These are phyloP conservation scores for Pugionium cornutum DNA, from an alignment of 345 rosid species.

Conservation along the genomic window DNA sequence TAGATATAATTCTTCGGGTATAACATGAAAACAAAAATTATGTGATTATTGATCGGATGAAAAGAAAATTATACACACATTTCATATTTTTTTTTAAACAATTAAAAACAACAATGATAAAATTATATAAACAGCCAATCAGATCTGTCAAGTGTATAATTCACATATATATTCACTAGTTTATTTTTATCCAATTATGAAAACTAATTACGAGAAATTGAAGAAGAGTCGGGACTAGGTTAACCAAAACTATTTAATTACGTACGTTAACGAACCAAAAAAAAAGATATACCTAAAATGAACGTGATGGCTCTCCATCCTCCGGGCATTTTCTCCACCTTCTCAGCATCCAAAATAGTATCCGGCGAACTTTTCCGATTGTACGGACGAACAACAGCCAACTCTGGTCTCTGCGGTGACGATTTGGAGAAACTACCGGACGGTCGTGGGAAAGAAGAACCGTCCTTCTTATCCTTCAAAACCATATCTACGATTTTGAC, in stretches of 20 bases:
- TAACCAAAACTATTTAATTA: slow-evolving; percentile 4
- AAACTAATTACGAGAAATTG: not conserved
- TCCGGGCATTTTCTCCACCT: slow-evolving; percentile 50
- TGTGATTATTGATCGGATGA: not conserved
- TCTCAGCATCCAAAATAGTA: slow-evolving; percentile 14
- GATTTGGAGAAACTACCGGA: slow-evolving; percentile 26
- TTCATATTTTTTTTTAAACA: not conserved
- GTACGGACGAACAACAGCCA: slow-evolving; percentile 10
- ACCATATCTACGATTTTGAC: slow-evolving; percentile 12
- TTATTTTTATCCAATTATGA: not conserved
- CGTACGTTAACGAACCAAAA: not conserved
- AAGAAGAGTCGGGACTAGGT: slow-evolving; percentile 5
- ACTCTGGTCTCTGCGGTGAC: slow-evolving; percentile 5
- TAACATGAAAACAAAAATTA: not conserved
- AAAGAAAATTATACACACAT: not conserved
- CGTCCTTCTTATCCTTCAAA: slow-evolving; percentile 20
- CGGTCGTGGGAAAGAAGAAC: slow-evolving; percentile 21
- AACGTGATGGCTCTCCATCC: slow-evolving; percentile 85
- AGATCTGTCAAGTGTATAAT: not conserved
- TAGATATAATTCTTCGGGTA: not conserved
- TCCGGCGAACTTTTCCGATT: slow-evolving; percentile 20
- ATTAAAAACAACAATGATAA: not conserved
- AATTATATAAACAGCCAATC: slow-evolving; percentile 10
- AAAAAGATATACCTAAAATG: slow-evolving; percentile 62
- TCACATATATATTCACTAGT: not conserved